Base-by-base conservation (phyloP, 2,329 filamentous ascomycete species). In the Fusarium staphyleae region DNA sequence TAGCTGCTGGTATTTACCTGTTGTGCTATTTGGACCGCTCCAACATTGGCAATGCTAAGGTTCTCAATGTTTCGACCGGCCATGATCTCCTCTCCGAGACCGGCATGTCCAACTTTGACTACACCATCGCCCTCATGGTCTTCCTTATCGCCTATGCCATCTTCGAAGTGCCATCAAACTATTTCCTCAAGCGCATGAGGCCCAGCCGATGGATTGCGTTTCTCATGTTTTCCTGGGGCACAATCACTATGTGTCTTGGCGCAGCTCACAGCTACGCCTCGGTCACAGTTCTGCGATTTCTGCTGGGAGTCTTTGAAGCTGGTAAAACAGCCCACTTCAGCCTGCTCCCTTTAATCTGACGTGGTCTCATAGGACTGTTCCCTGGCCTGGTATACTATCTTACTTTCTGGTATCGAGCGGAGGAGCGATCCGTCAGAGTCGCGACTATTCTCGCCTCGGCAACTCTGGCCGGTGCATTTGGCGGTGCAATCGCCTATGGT, bases 341-440 rank as follows among this genome's bases (percentile, higher is more conserved):
- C 2, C 26, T 6, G 5, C 32, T n/a, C 18, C 10, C 11, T 14
- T 5, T 2, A 10, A 19, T 7, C 41, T 62, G 28, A 62, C 11
- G 81, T 69, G 87, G 86, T 51, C 13, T 19, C 3, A 1, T 16
- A 63, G 61, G 62, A 2, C 15, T 67, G 1, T 65, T 66, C 14
- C 65, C 65, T 0, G 65, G 65, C 4, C 44, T 67, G 10, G 60
- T 66, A 1, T 67, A 67, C 18, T 67, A 67, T 16, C 75, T 91
- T 11, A 89, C 87, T 0, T 83, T 90, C 52, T 91, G 88, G 79
- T 91, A 91, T 70, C 85, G 81, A 13, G 82, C 83, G 55, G 80
- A 83, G n/a, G 87, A 91, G 71, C 78, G 88, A 6, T 87, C 86
- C 1, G 71, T 90, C 5, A 81, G 70, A 2, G 84, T 90, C 1